phyloP scores from a whole-genome alignment of 768 basidiomycete species.

The Melanogaster broomeanus region DNA sequence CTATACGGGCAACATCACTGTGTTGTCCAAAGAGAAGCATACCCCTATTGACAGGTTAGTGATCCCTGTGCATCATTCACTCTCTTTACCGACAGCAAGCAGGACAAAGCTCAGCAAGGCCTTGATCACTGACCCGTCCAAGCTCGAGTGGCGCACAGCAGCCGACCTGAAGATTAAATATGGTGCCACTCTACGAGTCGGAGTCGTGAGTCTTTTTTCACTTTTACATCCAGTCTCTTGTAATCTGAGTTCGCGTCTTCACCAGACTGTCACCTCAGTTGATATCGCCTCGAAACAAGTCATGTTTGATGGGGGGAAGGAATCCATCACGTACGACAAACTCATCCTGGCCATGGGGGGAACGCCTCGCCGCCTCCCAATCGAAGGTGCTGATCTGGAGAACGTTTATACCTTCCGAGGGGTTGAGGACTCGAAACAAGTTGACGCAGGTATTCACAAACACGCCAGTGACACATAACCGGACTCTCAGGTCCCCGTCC shows the following conservation, averaged over 20 bases:
- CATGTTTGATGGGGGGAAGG: slow-evolving; percentile 57
- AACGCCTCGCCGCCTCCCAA: slow-evolving; percentile 70
- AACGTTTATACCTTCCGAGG: slow-evolving; percentile 79
- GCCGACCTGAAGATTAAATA: slow-evolving; percentile 79
- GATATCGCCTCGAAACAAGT: slow-evolving; percentile 66
- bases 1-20: slow-evolving; percentile 73
- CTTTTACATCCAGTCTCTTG: slow-evolving; percentile 2
- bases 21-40: slow-evolving; percentile 78
- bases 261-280: slow-evolving; percentile 68
- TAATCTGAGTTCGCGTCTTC: slow-evolving; percentile 3
- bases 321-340: slow-evolving; percentile 66
- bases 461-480: too few species aligned
- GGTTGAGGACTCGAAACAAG: slow-evolving; percentile 68
- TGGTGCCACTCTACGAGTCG: slow-evolving; percentile 63
- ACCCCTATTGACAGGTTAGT: slow-evolving; percentile 81
- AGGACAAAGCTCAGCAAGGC: slow-evolving; percentile 91
- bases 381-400: slow-evolving; percentile 71
- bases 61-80: background rate
- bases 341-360: slow-evolving; percentile 82
- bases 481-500: background rate
- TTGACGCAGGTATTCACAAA: slow-evolving; percentile 55
- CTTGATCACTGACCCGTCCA: slow-evolving; percentile 74
- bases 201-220: slow-evolving; percentile 43
- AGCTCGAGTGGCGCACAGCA: slow-evolving; percentile 71
- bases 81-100: slow-evolving; percentile 1